These are phyloP conservation scores for Magnolia kwangsiensis DNA, from an alignment of 164 flowering plant genomes.

Conservation along the genomic window DNA sequence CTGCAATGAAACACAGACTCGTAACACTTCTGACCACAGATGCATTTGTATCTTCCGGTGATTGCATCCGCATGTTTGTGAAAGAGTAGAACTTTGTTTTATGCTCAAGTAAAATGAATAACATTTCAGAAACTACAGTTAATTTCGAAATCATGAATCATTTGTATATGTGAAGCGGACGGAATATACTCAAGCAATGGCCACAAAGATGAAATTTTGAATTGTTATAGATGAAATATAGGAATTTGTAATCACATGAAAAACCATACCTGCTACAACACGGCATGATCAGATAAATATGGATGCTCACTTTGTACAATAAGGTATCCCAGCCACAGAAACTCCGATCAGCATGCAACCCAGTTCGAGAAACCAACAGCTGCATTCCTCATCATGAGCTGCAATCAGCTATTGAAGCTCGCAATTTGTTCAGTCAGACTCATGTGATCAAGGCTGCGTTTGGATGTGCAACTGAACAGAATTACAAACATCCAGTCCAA, in stretches of 20 bases:
- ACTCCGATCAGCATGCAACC: slow-evolving; percentile 1
- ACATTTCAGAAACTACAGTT: too few relatives aligned
- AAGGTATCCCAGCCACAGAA: background rate
- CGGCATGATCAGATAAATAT: background rate
- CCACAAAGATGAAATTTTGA: background rate
- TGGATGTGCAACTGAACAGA: background rate
- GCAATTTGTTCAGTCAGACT: background rate
- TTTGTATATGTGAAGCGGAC: too few relatives aligned
- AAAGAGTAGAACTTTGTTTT: too few relatives aligned
- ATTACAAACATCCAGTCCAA: background rate
- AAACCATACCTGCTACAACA: slow-evolving; percentile 9
- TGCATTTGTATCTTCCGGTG: too few relatives aligned
- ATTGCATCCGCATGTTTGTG: too few relatives aligned
- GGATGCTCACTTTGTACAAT: slow-evolving; percentile 6
- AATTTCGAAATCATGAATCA: too few relatives aligned
- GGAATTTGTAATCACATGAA: background rate
- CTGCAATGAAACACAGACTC: too few relatives aligned
- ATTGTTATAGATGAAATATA: too few relatives aligned
- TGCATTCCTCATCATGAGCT: background rate
- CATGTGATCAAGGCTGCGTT: background rate
- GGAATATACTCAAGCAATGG: background rate
- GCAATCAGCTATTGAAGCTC: background rate
- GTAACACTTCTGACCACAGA: too few relatives aligned
- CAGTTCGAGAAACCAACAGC: background rate
- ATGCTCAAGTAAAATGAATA: too few relatives aligned